These are phyloP conservation scores for Fraxinus paxiana DNA, from an alignment of 305 asterid genomes.

Conservation along the genomic window DNA sequence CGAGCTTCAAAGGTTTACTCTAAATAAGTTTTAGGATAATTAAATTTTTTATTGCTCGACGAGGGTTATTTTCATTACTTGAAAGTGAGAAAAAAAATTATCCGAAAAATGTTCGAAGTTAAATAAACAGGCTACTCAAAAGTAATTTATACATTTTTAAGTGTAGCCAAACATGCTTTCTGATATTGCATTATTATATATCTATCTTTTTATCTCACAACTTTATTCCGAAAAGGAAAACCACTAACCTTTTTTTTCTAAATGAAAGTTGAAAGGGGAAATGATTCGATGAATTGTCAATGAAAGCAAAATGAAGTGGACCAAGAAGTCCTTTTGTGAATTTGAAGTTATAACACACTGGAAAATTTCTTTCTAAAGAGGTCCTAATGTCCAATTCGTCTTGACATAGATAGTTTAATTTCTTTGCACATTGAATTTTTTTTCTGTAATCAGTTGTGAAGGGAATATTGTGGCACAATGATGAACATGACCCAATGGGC, in stretches of 20 bases:
- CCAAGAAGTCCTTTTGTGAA: background rate
- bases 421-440: background rate
- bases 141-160: background rate
- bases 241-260: background rate
- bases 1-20: background rate
- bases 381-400: background rate
- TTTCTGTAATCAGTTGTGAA: background rate
- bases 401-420: background rate
- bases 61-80: background rate
- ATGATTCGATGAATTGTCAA: background rate
- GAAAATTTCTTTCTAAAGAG: background rate
- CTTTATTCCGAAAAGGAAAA: background rate
- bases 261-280: background rate
- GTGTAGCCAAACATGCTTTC: background rate
- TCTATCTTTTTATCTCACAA: background rate
- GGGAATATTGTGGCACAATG: too few species aligned
- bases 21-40: background rate
- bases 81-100: background rate
- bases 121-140: background rate
- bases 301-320: background rate
- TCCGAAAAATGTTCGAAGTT: background rate
- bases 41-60: background rate
- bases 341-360: background rate
- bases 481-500: too few species aligned
- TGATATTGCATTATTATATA: background rate